Evolutionary conservation across 2,329 filamentous ascomycete species (phyloP), one percentile per base, ranked within the genome.

Genomic region (Neopestalotiopsis clavispora): DNA sequence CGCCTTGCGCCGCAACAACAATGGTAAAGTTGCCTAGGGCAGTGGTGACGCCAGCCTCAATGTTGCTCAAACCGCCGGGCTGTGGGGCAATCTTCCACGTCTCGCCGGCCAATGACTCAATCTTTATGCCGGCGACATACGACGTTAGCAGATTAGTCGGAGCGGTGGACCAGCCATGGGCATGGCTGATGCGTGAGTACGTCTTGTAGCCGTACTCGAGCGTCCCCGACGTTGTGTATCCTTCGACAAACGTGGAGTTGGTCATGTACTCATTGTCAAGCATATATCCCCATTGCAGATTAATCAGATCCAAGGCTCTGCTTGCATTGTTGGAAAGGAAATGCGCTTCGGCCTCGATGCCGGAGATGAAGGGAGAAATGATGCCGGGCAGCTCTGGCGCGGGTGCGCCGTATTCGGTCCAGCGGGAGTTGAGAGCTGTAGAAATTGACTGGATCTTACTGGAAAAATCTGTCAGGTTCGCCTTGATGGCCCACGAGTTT

Each of bases 351-450:
- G 71, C 59, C 52, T 73, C 72, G 62, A 73, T 72, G 17, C 68
- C 67, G 9, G 70, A 71, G 5, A 69, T 42, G 65, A 73, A 73
- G 3, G 72, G 72, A 4, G 68, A 70, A 67, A 73, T 72, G 67
- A 71, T 67, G 68, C 71, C 71, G 23, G 72, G 72, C 60, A 72
- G 69, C 62, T 72, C 72, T 32, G 71, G 67, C 1, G 83, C 80
- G 3, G 82, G 83, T 3, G 84, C 81, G n/a, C 84, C 84, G 70
- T 82, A 82, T 4, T 76, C 75, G 4, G 76, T 81, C 83, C 84
- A 85, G 67, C 82, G 79, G 12, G 78, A 71, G 10, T 74, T 74
- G 0, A 86, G 78, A n/a, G 77, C 76, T 2, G 70, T 67, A 34
- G 80, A 83, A 65, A 85, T 76, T 4, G 70, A 67, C 10, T 64